Base-by-base conservation (phyloP, 2,329 filamentous ascomycete species). In the Coniochaeta pulveracea region DNA sequence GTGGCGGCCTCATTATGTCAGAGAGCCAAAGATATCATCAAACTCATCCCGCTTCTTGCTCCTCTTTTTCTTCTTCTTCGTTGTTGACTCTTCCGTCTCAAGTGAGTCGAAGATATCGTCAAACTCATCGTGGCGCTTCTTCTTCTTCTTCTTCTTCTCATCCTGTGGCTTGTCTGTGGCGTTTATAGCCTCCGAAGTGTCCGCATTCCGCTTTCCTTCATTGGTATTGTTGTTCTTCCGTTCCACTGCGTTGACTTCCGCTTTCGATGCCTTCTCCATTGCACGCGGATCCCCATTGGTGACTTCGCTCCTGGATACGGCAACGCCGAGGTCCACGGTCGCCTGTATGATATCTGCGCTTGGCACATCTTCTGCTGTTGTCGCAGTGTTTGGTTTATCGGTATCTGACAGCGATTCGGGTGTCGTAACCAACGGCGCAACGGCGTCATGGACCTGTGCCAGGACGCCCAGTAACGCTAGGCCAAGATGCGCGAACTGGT, bases 401-500 rank as follows among this genome's bases (percentile, higher is more conserved):
- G n/a, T n/a, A n/a, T n/a, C n/a, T n/a, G n/a, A n/a, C n/a, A n/a
- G n/a, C n/a, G n/a, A n/a, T n/a, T n/a, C n/a, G n/a, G 10, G 26
- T 11, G 7, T 18, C 4, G 37, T 25, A 4, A 40, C 39, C 19
- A 57, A 43, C 8, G 65, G 45, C 7, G 52, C 51, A 32, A 73
- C 51, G 2, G 63, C 52, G 33, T 56, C 56, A 39, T 69, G 56
- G 15, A 80, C 55, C 40, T 72, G 71, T 4, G 77, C 76, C 37
- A 88, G 56, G 2, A 72, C 56, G 14, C 70, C 75, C 28, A 88
- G 50, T 8, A 89, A 64, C 40, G 83, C 64, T 14, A 85, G 60
- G 4, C 83, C 84, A 3, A 89, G 62, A 4, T 75, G 63, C 3
- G 82, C 73, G 52, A 83, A 83, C 47, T 85, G 82, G 21, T 69